Percentiles rank a stretch among this genome's conserved stretches.
Conservation (phyloP, 306 rosid genomes). For the Quercus berberidifolia region DNA sequence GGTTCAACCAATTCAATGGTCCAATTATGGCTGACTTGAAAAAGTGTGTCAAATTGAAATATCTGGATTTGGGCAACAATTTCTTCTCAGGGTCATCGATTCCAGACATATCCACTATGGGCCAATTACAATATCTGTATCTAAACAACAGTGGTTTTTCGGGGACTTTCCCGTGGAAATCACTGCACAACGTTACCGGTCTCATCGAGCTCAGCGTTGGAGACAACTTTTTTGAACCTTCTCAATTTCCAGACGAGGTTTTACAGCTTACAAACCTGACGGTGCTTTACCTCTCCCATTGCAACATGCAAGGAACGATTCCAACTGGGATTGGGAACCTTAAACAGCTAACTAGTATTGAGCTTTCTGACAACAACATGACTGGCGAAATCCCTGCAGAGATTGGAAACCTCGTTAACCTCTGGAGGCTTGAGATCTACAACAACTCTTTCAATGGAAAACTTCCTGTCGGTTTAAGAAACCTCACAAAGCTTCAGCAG, state of each 20-base stretch:
- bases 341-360: slow-evolving; percentile 51
- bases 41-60: slow-evolving; percentile 51
- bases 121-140: slow-evolving; percentile 39
- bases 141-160: slow-evolving; percentile 63
- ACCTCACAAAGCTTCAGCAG: slow-evolving; percentile 38
- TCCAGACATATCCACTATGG: slow-evolving; percentile 57
- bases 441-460: slow-evolving; percentile 51
- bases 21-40: slow-evolving; percentile 36
- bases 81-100: slow-evolving; percentile 42
- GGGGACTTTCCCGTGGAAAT: slow-evolving; percentile 74
- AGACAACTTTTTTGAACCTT: slow-evolving; percentile 54
- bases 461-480: slow-evolving; percentile 57
- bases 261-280: slow-evolving; percentile 42
- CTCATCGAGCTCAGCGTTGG: slow-evolving; percentile 67
- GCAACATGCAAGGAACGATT: slow-evolving; percentile 55
- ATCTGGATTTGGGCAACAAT: slow-evolving; percentile 73
- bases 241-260: slow-evolving; percentile 50
- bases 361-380: slow-evolving; percentile 49
- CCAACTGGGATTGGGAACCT: slow-evolving; percentile 70
- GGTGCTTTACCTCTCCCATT: slow-evolving; percentile 62
- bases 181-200: slow-evolving; percentile 43
- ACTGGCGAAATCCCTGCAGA: slow-evolving; percentile 67
- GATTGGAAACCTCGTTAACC: slow-evolving; percentile 60
- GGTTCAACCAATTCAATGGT: slow-evolving; percentile 54
- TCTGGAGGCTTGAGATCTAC: slow-evolving; percentile 72